A percentile compares a stretch with the other conserved stretches of the same genome.
Evolutionary conservation across 495 filamentous ascomycete genomes (phyloP).

Genomic region (Penicillium robsamsonii): DNA sequence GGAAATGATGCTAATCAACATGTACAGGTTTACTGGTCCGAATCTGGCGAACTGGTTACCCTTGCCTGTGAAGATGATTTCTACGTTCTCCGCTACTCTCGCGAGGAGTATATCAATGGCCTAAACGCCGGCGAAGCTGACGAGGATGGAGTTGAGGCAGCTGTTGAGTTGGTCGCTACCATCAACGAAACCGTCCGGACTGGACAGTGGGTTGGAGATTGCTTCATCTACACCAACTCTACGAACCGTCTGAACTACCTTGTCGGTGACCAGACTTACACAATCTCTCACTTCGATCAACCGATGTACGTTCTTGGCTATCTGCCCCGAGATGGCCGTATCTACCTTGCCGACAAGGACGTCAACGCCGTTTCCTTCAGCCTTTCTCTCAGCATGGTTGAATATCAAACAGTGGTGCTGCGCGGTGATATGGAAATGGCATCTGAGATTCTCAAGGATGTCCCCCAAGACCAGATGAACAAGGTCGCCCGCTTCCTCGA

Average conservation of each 20-base stretch:
- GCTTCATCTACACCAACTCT: slow-evolving; percentile 96
- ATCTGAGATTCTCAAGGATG: slow-evolving; percentile 74
- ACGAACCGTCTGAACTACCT: slow-evolving; percentile 98
- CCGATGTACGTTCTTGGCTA: slow-evolving; percentile 95
- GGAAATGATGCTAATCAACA: slow-evolving; percentile 14
- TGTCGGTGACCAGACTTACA: slow-evolving; percentile 97
- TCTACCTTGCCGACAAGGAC: slow-evolving; percentile 95
- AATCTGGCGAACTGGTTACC: slow-evolving; percentile 87
- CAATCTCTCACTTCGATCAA: slow-evolving; percentile 95
- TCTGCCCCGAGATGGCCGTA: slow-evolving; percentile 84
- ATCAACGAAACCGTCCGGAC: slow-evolving; percentile 91
- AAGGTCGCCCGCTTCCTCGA: slow-evolving; percentile 98
- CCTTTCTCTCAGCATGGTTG: slow-evolving; percentile 88
- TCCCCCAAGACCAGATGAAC: slow-evolving; percentile 88
- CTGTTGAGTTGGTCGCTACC: slow-evolving; percentile 92
- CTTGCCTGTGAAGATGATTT: slow-evolving; percentile 94
- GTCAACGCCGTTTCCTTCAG: slow-evolving; percentile 86
- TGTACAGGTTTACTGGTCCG: slow-evolving; percentile 93
- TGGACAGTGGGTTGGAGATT: slow-evolving; percentile 98
- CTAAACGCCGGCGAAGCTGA: slow-evolving; percentile 78
- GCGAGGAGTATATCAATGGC: slow-evolving; percentile 81
- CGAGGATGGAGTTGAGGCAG: slow-evolving; percentile 96
- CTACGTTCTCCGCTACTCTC: slow-evolving; percentile 87
- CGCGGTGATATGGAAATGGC: slow-evolving; percentile 94
- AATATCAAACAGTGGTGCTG: slow-evolving; percentile 95